Evolutionary conservation across 2,329 filamentous ascomycete species (phyloP), one percentile per base, ranked within the genome.

Genomic region (Tetracladium maxilliforme): DNA sequence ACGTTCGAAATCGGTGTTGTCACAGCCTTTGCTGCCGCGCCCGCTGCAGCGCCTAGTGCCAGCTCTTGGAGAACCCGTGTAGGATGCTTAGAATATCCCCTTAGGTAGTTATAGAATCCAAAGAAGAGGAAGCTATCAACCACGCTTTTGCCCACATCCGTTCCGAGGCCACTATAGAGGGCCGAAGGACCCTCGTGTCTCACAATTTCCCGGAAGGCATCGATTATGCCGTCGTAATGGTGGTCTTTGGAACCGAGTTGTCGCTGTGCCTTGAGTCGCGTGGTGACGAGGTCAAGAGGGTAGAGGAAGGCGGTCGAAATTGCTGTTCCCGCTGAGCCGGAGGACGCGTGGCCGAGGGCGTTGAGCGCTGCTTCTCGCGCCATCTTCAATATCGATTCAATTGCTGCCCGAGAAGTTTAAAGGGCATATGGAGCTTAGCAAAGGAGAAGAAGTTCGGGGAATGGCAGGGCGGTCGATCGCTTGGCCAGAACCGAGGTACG

Each of bases 71-170:
- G 30, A 2, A 74, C 61, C n/a, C n/a, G n/a, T n/a, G n/a, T n/a
- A 4, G 66, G 65, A 22, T 51, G 43, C 24, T 62, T 43, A 14
- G 48, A 40, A 12, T 41, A 40, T 4, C 47, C 42, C 11, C 49
- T 45, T 28, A 57, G 42, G 38, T 52, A 54, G 33, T 62, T 79
- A 51, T 92, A 92, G 30, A 80, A 75, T 11, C 87, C 62, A 52
- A 92, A 92, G 58, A 92, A 92, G 25, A 92, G 59, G 44, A 90
- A 87, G 29, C 76, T 80, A 52, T 90, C 82, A 16, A 70, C 61
- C 13, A 74, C 59, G 14, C 69, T 72, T 47, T 79, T 82, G 39
- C 56, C 60, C 8, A 75, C 68, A 41, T 80, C 75, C 18, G 66
- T 61, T 6, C 60, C 51, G 2, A 78, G 47, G 14, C 76, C 76